phyloP scores from a whole-genome alignment of 148 eudicot species.

The Diospyros lotus region DNA sequence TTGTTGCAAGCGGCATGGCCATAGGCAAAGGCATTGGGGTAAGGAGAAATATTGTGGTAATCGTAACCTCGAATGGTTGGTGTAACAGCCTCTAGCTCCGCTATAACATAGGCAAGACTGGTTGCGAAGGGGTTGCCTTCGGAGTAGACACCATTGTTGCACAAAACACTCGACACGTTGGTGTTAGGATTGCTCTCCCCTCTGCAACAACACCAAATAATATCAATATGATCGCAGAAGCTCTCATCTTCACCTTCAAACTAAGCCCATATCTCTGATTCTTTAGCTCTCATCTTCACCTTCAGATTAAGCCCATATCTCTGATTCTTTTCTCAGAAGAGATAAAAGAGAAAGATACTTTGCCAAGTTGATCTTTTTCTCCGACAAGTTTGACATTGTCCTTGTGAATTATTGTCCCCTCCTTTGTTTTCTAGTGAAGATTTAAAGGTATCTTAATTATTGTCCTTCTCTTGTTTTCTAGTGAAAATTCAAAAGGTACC shows the following conservation, averaged over 20 bases:
- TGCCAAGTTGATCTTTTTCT: neutral
- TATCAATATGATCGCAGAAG: neutral
- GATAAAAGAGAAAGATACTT: neutral
- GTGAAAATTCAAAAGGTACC: too few species aligned
- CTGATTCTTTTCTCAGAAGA: conserved; percentile 2
- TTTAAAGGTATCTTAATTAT: neutral
- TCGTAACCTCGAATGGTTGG: conserved; percentile 28
- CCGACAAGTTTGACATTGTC: conserved; percentile 7
- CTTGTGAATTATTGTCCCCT: conserved; percentile 6
- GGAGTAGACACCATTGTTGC: conserved; percentile 28
- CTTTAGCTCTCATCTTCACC: too few species aligned
- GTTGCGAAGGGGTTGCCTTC: conserved; percentile 33
- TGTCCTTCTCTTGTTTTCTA: too few species aligned
- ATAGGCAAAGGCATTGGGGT: conserved; percentile 43
- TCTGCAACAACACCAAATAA: conserved; percentile 8
- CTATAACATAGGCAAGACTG: conserved; percentile 37
- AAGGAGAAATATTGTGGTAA: conserved; percentile 39
- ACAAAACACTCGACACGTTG: conserved; percentile 18
- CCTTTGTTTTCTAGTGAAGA: neutral
- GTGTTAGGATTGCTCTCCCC: conserved; percentile 34
- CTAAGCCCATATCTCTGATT: conserved; percentile 10
- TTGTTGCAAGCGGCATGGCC: conserved; percentile 43
- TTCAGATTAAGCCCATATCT: too few species aligned
- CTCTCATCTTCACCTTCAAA: neutral
- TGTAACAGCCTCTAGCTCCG: conserved; percentile 23